Base-by-base conservation (phyloP, 345 rosid genomes). In the Eucalyptus viminalis region DNA sequence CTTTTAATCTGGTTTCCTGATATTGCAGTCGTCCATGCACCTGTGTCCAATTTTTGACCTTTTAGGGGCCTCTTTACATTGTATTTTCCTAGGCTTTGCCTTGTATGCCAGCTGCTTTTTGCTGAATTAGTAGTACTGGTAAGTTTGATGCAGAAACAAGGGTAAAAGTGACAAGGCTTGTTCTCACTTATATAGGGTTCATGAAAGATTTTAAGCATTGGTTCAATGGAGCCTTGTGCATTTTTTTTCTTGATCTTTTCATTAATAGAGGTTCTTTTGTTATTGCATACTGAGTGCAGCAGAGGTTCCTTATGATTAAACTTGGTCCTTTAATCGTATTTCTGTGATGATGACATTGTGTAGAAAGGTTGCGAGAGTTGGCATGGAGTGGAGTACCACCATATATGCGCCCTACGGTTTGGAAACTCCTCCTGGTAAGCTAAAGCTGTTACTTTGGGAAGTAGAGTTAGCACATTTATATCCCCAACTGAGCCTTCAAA, bases 381-480 rank as follows among this genome's bases (percentile, higher is more conserved):
- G 97, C 99, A 54, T 98, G 99, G 99, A 98, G 97, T 95, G 99
- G 99, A 91, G 91, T 98, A 51, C 99, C 99, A 88, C 95, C 97
- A 87, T 95, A 96, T 86, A 97, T 97, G 98, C 96, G 99, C 29
- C 98, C 99, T 47, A 93, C 91, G 31, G 94, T 96, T 58, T 98
- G 99, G 99, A 94, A 97, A 92, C 98, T 98, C 93, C 97, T 98
- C 91, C 93, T 97, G 99, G 99, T 97, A 93, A 89, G 97, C 90
- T 92, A 67, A 29, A 80, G 62, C 40, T 80, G 60, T 34, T 49
- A 22, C 85, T 53, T 49, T 54, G 86, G 76, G 51, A 34, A 49
- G 69, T 86, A n/a, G 87, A 49, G 44, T 50, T 31, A 54, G 16
- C 47, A 17, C 67, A 31, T 31, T 53, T 86, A 86, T 76, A 76